Conservation (phyloP, 2,329 filamentous ascomycete genomes). For the Knufia petricola region DNA sequence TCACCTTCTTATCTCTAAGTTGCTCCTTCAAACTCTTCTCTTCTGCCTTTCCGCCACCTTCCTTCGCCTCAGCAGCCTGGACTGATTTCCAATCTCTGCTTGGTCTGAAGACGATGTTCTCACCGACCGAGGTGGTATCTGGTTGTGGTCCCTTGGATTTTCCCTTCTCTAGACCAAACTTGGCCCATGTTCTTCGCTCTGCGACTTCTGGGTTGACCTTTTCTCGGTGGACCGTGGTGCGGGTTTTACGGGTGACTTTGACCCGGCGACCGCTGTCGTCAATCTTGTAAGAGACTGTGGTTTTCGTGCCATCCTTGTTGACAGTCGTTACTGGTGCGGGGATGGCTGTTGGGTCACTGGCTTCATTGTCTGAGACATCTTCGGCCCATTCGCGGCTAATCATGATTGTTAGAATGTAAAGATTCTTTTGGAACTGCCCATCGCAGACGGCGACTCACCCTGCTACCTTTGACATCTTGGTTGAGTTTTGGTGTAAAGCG, state of each 20-base stretch:
- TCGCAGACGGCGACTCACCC: slow-evolving; percentile 14
- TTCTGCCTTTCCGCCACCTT: slow-evolving; percentile 47
- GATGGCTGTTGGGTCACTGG: slow-evolving; percentile 76
- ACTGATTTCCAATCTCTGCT: slow-evolving; percentile 89
- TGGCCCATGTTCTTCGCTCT: slow-evolving; percentile 83
- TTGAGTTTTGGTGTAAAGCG: background rate
- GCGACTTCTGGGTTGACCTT: slow-evolving; percentile 94
- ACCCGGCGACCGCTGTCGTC: slow-evolving; percentile 93
- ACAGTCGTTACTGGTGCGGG: slow-evolving; percentile 79
- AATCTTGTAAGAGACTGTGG: slow-evolving; percentile 77
- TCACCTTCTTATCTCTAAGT: slow-evolving; percentile 98
- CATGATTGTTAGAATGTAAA: slow-evolving; percentile 3
- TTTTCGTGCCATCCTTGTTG: slow-evolving; percentile 98
- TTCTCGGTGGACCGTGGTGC: slow-evolving; percentile 82
- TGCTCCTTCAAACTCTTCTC: slow-evolving; percentile 56
- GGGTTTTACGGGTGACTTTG: slow-evolving; percentile 93
- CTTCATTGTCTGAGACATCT: slow-evolving; percentile 61
- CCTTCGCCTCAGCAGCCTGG: slow-evolving; percentile 59
- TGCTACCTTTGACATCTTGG: slow-evolving; percentile 20
- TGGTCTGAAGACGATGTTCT: slow-evolving; percentile 97
- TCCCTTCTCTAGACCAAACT: slow-evolving; percentile 85
- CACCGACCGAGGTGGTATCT: slow-evolving; percentile 86
- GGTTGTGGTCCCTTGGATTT: slow-evolving; percentile 71
- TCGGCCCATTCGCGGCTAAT: slow-evolving; percentile 23
- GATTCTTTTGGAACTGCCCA: background rate